These are phyloP conservation scores for Lepidium aucheri DNA, from an alignment of 345 rosid genomes.

Conservation along the genomic window DNA sequence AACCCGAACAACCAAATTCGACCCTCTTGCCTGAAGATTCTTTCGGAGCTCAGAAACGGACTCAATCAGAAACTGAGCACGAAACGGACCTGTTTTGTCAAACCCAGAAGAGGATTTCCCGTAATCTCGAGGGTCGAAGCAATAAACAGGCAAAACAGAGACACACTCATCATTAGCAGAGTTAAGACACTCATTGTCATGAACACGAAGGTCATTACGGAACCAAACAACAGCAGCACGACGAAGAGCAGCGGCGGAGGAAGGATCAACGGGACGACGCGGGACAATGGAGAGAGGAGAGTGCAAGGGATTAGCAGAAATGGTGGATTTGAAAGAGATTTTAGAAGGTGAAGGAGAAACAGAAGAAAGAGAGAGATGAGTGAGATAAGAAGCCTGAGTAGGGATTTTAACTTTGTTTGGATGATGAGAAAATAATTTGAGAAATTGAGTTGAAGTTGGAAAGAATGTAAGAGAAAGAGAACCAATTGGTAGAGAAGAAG, in stretches of 20 bases:
- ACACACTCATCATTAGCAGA: slow-evolving; percentile 75
- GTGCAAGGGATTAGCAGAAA: slow-evolving; percentile 74
- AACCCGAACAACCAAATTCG: slow-evolving; percentile 82
- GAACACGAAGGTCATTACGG: slow-evolving; percentile 90
- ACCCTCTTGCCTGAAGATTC: slow-evolving; percentile 83
- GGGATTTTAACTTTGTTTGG: slow-evolving; percentile 65
- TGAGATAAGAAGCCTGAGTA: slow-evolving; percentile 55
- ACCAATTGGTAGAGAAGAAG: slow-evolving; percentile 49
- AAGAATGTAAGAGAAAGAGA: slow-evolving; percentile 25
- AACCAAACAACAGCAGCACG: slow-evolving; percentile 87
- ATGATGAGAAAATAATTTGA: slow-evolving; percentile 40
- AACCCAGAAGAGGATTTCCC: slow-evolving; percentile 87
- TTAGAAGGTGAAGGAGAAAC: slow-evolving; percentile 34
- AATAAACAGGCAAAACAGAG: slow-evolving; percentile 87
- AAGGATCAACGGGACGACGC: slow-evolving; percentile 84
- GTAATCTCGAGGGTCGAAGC: slow-evolving; percentile 94
- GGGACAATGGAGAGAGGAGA: slow-evolving; percentile 78
- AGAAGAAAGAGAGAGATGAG: slow-evolving; percentile 43
- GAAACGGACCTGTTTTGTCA: slow-evolving; percentile 80
- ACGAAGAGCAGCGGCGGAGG: slow-evolving; percentile 71
- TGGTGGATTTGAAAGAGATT: slow-evolving; percentile 70
- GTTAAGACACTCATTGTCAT: slow-evolving; percentile 84
- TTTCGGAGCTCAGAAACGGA: slow-evolving; percentile 89
- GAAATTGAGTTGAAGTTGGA: slow-evolving; percentile 33
- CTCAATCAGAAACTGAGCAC: slow-evolving; percentile 78